These are phyloP conservation scores for Lactarius tabidus DNA, from an alignment of 768 basidiomycete species.

Conservation along the genomic window DNA sequence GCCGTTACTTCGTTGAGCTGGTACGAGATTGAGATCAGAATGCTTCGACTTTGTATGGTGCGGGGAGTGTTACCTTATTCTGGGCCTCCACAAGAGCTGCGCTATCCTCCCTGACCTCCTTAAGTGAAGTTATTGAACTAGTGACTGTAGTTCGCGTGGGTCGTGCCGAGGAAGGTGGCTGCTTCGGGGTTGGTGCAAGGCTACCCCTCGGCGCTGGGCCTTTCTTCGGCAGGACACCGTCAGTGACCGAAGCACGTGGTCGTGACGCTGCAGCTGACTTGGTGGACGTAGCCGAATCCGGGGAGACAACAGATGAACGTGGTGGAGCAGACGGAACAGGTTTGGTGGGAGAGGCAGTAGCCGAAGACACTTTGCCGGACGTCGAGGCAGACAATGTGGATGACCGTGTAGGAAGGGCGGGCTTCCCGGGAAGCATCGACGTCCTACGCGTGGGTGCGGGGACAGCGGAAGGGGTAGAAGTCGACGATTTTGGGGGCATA, in stretches of 20 bases:
- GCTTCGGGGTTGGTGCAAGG: conserved; percentile 33
- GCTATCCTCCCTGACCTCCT: conserved; percentile 61
- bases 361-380: conserved; percentile 23
- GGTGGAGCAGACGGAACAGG: conserved; percentile 34
- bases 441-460: conserved; percentile 25
- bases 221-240: conserved; percentile 50
- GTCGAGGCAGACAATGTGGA: conserved; percentile 24
- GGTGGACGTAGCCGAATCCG: conserved; percentile 41
- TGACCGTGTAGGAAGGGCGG: conserved; percentile 11
- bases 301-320: conserved; percentile 54
- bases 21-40: conserved; percentile 3
- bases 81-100: conserved; percentile 56
- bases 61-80: conserved; percentile 43
- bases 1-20: conserved; percentile 60
- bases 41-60: background rate
- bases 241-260: conserved; percentile 66
- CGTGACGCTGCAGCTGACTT: conserved; percentile 36
- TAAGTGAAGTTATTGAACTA: conserved; percentile 69
- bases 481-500: conserved; percentile 24
- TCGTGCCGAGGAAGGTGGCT: conserved; percentile 35
- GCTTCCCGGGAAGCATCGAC: conserved; percentile 38
- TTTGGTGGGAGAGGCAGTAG: conserved; percentile 36
- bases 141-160: conserved; percentile 41
- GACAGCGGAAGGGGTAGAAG: conserved; percentile 7
- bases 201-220: conserved; percentile 27